Conservation (phyloP, 768 basidiomycete species). For the Lanmaoa pseudosensibilis region DNA sequence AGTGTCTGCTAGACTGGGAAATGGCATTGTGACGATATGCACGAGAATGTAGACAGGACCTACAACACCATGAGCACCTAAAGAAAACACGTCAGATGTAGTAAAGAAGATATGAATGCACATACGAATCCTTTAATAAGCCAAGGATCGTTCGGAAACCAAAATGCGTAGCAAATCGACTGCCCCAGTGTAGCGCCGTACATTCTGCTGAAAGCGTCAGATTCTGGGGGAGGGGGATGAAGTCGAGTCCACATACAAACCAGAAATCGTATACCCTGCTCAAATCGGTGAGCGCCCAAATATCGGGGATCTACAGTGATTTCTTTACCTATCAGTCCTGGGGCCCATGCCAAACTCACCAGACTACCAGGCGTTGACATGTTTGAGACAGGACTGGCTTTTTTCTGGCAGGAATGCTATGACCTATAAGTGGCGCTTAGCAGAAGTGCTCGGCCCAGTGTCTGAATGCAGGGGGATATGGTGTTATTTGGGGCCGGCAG, state of each 20-base stretch:
- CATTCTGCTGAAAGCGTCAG: slow-evolving; percentile 1
- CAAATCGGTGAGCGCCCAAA: neutral
- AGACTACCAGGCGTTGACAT: neutral
- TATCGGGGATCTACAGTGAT: neutral
- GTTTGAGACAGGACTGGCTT: neutral
- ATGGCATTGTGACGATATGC: neutral
- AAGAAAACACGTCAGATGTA: neutral
- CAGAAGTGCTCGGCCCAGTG: too few species aligned
- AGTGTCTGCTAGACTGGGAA: slow-evolving; percentile 9
- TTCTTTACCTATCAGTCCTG: slow-evolving; percentile 5
- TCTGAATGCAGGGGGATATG: too few species aligned
- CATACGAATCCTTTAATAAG: slow-evolving; percentile 5
- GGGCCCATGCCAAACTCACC: neutral
- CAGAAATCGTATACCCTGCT: slow-evolving; percentile 2
- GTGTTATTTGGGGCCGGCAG: too few species aligned
- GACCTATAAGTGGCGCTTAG: too few species aligned
- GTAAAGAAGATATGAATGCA: too few species aligned
- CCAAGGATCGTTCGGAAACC: slow-evolving; percentile 12
- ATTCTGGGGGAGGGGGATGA: neutral
- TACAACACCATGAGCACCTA: slow-evolving; percentile 8
- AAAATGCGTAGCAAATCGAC: slow-evolving; percentile 3
- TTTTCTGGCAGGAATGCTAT: too few species aligned
- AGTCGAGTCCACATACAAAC: slow-evolving; percentile 1
- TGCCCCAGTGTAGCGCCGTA: slow-evolving; percentile 17
- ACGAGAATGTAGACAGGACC: neutral